These are phyloP conservation scores for Jatropha podagrica DNA, from an alignment of 441 rosid genomes.

Conservation along the genomic window DNA sequence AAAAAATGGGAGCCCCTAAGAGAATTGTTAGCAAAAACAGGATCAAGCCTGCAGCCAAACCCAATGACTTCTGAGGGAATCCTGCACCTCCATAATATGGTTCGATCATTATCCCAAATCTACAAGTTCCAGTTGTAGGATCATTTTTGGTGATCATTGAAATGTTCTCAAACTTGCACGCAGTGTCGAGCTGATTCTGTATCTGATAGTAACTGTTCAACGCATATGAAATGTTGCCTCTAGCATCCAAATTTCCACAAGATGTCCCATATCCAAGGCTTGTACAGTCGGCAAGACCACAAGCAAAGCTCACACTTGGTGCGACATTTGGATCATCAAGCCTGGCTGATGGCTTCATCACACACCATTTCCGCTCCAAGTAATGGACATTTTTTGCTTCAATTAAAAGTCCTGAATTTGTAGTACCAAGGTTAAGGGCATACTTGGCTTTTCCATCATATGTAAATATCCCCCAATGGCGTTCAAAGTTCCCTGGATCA, in stretches of 20 bases:
- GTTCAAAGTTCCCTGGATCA: slow-evolving; percentile 91
- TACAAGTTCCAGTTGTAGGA: slow-evolving; percentile 64
- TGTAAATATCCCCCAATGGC: slow-evolving; percentile 91
- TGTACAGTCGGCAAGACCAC: slow-evolving; percentile 79
- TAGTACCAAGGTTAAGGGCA: slow-evolving; percentile 72
- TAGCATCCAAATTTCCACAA: slow-evolving; percentile 54
- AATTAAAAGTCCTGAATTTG: slow-evolving; percentile 58
- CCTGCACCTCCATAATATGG: slow-evolving; percentile 68
- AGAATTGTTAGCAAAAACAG: slow-evolving; percentile 33
- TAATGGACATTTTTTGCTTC: slow-evolving; percentile 56
- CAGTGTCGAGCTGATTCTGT: slow-evolving; percentile 65
- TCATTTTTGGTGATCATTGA: slow-evolving; percentile 53
- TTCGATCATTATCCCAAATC: slow-evolving; percentile 61
- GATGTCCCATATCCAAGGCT: slow-evolving; percentile 87
- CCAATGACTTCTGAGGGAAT: slow-evolving; percentile 14
- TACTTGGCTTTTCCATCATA: slow-evolving; percentile 81
- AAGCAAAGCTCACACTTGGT: slow-evolving; percentile 79
- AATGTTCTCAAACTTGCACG: slow-evolving; percentile 76
- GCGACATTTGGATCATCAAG: slow-evolving; percentile 72
- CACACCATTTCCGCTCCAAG: slow-evolving; percentile 72
- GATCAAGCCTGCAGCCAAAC: slow-evolving; percentile 28
- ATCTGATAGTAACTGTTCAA: slow-evolving; percentile 89
- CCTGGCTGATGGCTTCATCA: slow-evolving; percentile 57
- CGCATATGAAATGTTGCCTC: slow-evolving; percentile 79
- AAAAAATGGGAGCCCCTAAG: slow-evolving; percentile 15